Percentiles rank a stretch among this genome's conserved stretches.
phyloP scores from a whole-genome alignment of 1,139 yeast genomes.

The Meyerozyma guilliermondii region DNA sequence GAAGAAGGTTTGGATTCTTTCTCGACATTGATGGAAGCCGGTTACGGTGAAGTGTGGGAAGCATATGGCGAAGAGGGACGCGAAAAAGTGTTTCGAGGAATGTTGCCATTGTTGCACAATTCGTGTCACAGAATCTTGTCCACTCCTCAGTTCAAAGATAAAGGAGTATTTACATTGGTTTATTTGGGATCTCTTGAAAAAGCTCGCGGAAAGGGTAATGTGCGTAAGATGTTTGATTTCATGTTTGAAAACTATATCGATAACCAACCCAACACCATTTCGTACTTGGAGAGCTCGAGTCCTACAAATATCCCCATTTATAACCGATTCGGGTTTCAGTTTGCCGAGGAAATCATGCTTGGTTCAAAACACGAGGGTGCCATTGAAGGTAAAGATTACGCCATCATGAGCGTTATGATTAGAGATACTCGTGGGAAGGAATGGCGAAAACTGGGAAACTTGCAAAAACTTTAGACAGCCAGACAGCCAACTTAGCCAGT shows the following conservation, averaged over 20 bases:
- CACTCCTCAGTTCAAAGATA: slow-evolving; percentile 32
- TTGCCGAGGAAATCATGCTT: slow-evolving; percentile 45
- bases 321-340: slow-evolving; percentile 50
- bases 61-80: slow-evolving; percentile 49
- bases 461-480: too few species aligned
- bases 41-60: slow-evolving; percentile 52
- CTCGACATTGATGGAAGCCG: slow-evolving; percentile 49
- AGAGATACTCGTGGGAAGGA: slow-evolving; percentile 41
- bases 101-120: slow-evolving; percentile 55
- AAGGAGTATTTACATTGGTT: slow-evolving; percentile 51
- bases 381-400: slow-evolving; percentile 43
- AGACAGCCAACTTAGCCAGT: too few species aligned
- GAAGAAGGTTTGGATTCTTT: slow-evolving; percentile 42
- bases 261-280: slow-evolving; percentile 29
- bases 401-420: slow-evolving; percentile 56
- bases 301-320: slow-evolving; percentile 52
- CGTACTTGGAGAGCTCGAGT: slow-evolving; percentile 60
- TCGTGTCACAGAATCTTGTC: slow-evolving; percentile 36
- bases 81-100: slow-evolving; percentile 48
- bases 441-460: slow-evolving; percentile 18
- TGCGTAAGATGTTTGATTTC: slow-evolving; percentile 51
- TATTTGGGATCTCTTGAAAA: slow-evolving; percentile 54
- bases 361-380: slow-evolving; percentile 30
- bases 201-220: slow-evolving; percentile 67
- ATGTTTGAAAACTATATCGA: slow-evolving; percentile 52